Conservation (phyloP, 257 asterid genomes). For the Verbena officinalis region DNA sequence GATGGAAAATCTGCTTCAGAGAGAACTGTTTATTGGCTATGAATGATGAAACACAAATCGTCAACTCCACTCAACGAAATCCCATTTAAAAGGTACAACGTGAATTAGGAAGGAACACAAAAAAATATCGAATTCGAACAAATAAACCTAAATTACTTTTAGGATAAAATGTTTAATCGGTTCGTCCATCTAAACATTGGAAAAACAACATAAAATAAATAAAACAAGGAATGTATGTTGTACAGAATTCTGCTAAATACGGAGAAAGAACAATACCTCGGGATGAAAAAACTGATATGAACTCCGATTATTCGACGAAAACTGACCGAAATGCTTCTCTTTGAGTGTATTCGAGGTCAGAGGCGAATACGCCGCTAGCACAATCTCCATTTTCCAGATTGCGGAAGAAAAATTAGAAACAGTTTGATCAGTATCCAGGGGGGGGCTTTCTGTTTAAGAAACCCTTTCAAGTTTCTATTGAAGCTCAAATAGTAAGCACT, state of each 20-base stretch:
- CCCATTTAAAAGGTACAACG: not conserved
- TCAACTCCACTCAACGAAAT: not conserved
- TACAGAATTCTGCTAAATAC: not conserved
- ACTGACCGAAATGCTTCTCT: conserved; percentile 23
- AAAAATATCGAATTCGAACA: not conserved
- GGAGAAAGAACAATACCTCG: conserved; percentile 27
- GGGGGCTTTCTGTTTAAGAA: not conserved
- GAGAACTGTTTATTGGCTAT: not conserved
- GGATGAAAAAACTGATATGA: not conserved
- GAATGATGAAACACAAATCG: not conserved
- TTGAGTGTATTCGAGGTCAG: conserved; percentile 14
- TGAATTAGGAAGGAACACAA: not conserved
- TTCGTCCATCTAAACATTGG: not conserved
- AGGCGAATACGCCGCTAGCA: conserved; percentile 22
- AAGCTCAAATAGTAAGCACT: too few species aligned
- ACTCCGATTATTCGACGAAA: conserved; percentile 16
- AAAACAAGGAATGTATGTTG: not conserved
- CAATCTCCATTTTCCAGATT: conserved; percentile 32
- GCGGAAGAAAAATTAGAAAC: not conserved
- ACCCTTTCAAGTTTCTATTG: too few species aligned
- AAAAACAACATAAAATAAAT: not conserved
- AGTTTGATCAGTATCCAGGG: not conserved
- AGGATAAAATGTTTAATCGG: not conserved
- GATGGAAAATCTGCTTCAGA: not conserved
- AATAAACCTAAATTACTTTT: conserved; percentile 10